Evolutionary conservation across 140 eudicot species (phyloP).

Genomic region (Senecio squalidus): DNA sequence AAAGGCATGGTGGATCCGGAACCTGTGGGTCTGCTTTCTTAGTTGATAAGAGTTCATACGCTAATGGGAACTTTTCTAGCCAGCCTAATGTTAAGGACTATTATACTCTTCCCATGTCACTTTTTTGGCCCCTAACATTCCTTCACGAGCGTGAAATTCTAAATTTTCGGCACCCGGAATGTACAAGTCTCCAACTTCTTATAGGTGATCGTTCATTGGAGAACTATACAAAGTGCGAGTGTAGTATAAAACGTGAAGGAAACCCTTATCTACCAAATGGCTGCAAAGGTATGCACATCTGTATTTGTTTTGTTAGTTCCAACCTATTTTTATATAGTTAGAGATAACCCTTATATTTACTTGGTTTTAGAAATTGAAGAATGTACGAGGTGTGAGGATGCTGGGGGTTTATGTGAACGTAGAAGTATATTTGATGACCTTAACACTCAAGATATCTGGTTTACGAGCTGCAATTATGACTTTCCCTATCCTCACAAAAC

Average conservation of each 20-base stretch:
- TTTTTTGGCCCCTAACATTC: conserved; percentile 9
- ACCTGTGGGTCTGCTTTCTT: conserved; percentile 17
- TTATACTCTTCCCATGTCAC: conserved; percentile 5
- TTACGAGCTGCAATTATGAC: background rate
- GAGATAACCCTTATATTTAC: background rate
- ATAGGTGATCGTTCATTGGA: background rate
- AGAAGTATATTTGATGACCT: background rate
- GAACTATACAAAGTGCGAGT: conserved; percentile 5
- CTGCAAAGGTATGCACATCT: conserved; percentile 12
- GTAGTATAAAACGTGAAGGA: conserved; percentile 9
- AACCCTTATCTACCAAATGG: conserved; percentile 19
- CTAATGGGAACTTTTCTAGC: conserved; percentile 1
- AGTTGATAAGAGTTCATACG: conserved; percentile 3
- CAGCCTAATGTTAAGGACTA: background rate
- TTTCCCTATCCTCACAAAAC: background rate
- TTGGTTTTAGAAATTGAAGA: conserved; percentile 6
- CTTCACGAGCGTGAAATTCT: background rate
- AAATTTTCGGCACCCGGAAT: conserved; percentile 1
- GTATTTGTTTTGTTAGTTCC: background rate
- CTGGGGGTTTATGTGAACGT: conserved; percentile 4
- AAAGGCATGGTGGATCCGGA: conserved; percentile 1
- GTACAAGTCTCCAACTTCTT: background rate
- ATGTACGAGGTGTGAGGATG: conserved; percentile 3
- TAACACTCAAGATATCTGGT: background rate
- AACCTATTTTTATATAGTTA: background rate